A percentile compares a stretch with the other conserved stretches of the same genome.
Conservation (phyloP, 2,329 filamentous ascomycete genomes). For the Venturia nashicola region DNA sequence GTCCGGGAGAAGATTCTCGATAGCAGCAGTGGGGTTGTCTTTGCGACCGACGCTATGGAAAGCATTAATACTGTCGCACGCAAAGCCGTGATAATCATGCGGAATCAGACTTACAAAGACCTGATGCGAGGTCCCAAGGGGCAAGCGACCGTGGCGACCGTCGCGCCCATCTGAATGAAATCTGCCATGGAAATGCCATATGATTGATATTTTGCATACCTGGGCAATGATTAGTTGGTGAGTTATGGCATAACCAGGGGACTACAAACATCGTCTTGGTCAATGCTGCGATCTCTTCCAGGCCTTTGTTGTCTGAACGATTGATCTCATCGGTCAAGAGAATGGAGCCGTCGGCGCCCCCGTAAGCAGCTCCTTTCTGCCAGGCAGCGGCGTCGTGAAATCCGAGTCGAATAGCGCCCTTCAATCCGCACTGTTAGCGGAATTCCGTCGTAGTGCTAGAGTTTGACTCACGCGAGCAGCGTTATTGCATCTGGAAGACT, state of each 20-base stretch:
- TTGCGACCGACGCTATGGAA: constrained; percentile 22
- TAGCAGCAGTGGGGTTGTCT: constrained; percentile 21
- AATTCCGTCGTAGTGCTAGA: not conserved
- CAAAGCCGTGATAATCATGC: not conserved
- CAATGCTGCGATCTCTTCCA: constrained; percentile 17
- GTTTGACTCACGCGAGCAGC: constrained; percentile 16
- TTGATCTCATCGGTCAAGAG: constrained; percentile 19
- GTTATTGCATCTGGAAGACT: constrained; percentile 21
- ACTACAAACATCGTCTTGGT: constrained; percentile 15
- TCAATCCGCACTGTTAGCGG: not conserved
- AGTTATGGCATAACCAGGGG: not conserved
- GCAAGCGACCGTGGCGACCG: constrained; percentile 25
- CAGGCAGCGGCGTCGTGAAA: constrained; percentile 25
- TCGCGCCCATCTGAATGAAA: constrained; percentile 26
- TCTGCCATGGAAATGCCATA: constrained; percentile 26
- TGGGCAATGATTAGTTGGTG: not conserved
- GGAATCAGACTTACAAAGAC: constrained; percentile 13
- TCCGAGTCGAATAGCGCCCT: constrained; percentile 21
- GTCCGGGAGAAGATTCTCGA: constrained; percentile 22
- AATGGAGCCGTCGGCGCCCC: constrained; percentile 23
- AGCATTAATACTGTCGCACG: not conserved
- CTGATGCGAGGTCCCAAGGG: constrained; percentile 26
- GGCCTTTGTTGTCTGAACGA: constrained; percentile 20
- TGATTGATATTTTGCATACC: constrained; percentile 18
- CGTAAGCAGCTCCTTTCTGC: constrained; percentile 18